Percentiles rank a stretch among this genome's conserved stretches.
Evolutionary conservation across 1,284 basidiomycete species (phyloP).

Genomic region (Cystobasidium sp.): DNA sequence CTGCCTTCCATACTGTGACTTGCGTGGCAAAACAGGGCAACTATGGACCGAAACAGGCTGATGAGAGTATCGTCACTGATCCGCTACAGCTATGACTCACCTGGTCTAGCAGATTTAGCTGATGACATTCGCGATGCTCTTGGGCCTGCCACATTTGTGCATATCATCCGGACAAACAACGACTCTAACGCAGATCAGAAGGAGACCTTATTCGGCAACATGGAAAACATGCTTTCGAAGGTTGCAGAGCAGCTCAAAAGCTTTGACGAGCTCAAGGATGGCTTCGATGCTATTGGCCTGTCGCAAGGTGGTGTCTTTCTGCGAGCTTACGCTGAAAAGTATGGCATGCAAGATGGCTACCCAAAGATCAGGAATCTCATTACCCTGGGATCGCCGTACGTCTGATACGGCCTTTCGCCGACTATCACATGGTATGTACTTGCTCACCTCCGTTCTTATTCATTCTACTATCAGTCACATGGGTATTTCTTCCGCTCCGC

Average conservation of each 20-base stretch:
- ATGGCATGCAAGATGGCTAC: conserved; percentile 63
- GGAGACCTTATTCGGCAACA: conserved; percentile 70
- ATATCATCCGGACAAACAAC: conserved; percentile 75
- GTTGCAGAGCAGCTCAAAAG: conserved; percentile 71
- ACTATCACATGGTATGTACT: conserved; percentile 70
- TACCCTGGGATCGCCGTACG: conserved; percentile 63
- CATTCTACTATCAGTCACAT: conserved; percentile 44
- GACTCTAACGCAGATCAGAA: conserved; percentile 71
- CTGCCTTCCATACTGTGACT: not conserved
- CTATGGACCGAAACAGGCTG: conserved; percentile 19
- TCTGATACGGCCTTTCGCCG: conserved; percentile 3
- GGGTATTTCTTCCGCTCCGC: conserved; percentile 59
- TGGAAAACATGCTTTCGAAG: conserved; percentile 70
- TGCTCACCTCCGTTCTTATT: not conserved
- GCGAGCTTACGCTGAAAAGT: conserved; percentile 83
- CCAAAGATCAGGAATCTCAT: conserved; percentile 82
- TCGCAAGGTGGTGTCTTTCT: conserved; percentile 95
- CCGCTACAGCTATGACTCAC: conserved; percentile 45
- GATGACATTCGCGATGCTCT: conserved; percentile 56
- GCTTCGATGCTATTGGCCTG: conserved; percentile 87
- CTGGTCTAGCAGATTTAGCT: conserved; percentile 24
- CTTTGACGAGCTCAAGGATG: conserved; percentile 67
- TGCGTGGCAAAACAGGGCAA: conserved; percentile 52
- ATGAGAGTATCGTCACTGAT: conserved; percentile 44
- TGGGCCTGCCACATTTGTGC: conserved; percentile 76